Conservation (phyloP, 2,329 filamentous ascomycete species). For the Aspergillus uvarum region DNA sequence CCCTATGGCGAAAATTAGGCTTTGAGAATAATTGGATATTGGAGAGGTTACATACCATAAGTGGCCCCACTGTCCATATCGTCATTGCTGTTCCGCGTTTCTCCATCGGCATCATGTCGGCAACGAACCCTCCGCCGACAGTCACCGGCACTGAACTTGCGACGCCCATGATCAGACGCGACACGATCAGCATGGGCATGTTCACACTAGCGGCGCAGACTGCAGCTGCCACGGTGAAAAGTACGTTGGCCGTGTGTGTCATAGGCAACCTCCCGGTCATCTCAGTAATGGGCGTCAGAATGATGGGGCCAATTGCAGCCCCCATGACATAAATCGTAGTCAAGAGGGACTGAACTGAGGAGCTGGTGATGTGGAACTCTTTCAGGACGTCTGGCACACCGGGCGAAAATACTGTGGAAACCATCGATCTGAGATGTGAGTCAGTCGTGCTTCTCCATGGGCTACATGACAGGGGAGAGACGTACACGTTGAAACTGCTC, state of each 20-base stretch:
- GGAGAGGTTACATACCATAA: slow-evolving; percentile 33
- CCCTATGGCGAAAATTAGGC: slow-evolving; percentile 28
- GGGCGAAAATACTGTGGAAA: slow-evolving; percentile 44
- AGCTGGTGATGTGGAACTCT: slow-evolving; percentile 45
- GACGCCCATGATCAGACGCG: slow-evolving; percentile 50
- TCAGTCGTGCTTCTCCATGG: background rate
- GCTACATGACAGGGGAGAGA: background rate
- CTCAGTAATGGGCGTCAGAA: slow-evolving; percentile 60
- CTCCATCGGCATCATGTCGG: slow-evolving; percentile 51
- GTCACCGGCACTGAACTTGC: slow-evolving; percentile 51
- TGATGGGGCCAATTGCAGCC: slow-evolving; percentile 57
- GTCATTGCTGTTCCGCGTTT: slow-evolving; percentile 53
- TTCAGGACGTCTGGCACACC: slow-evolving; percentile 37
- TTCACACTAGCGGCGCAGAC: slow-evolving; percentile 61
- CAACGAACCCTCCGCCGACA: slow-evolving; percentile 53
- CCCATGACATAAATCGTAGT: slow-evolving; percentile 61
- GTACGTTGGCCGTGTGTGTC: slow-evolving; percentile 55
- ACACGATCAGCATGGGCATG: slow-evolving; percentile 54
- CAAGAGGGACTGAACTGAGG: slow-evolving; percentile 49
- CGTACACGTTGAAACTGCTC: slow-evolving; percentile 21
- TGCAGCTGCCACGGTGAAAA: slow-evolving; percentile 63
- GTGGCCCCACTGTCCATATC: slow-evolving; percentile 50
- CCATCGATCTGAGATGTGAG: slow-evolving; percentile 23
- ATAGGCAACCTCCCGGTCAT: slow-evolving; percentile 62
- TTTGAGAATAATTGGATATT: background rate